phyloP scores from a whole-genome alignment of 179 eudicot genomes.

The Monotropa hypopitys region DNA sequence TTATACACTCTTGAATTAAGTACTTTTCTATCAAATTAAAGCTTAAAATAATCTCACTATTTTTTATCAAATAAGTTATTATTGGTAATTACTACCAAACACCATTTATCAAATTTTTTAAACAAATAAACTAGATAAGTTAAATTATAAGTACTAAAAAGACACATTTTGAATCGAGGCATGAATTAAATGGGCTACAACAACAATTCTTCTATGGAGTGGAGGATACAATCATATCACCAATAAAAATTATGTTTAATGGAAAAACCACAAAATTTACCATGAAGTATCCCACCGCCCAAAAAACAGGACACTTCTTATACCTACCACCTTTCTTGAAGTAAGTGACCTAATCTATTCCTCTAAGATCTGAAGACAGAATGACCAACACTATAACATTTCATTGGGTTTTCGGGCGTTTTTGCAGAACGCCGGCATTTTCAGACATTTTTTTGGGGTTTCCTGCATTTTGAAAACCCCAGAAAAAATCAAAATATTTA shows the following conservation, averaged over 20 bases:
- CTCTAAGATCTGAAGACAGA: not conserved
- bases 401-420: no score
- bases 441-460: no score
- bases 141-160: not conserved
- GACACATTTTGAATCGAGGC: not conserved
- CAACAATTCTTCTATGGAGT: not conserved
- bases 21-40: no score
- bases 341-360: not conserved
- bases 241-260: conserved; percentile 4
- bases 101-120: no score
- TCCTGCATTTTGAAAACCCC: no score
- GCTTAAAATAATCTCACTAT: no score
- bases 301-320: not conserved
- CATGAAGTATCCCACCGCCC: not conserved
- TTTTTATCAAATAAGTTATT: no score
- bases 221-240: conserved; percentile 6
- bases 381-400: not conserved
- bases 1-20: no score
- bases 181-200: not conserved
- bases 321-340: not conserved
- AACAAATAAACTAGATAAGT: no score
- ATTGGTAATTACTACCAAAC: no score
- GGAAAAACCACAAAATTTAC: conserved; percentile 21
- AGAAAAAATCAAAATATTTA: no score
- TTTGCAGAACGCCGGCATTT: no score